Conservation (phyloP, 1,284 basidiomycete species). For the Tylopilus orsonianus region DNA sequence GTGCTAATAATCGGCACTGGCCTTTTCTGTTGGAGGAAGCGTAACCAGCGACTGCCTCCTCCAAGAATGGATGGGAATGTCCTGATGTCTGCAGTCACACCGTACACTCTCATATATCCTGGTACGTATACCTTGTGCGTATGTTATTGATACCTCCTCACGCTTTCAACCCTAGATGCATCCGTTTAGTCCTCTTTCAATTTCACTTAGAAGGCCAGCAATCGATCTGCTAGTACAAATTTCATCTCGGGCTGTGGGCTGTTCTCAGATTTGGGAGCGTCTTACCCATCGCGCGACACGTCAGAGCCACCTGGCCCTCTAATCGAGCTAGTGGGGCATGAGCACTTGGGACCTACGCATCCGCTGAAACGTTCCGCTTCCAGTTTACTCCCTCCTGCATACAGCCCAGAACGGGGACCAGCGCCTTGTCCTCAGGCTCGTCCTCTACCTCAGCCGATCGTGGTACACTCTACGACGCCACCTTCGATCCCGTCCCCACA, state of each 20-base stretch:
- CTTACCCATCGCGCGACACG: background rate
- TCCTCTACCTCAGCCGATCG: too few relatives aligned
- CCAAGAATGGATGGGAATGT: background rate
- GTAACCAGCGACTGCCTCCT: background rate
- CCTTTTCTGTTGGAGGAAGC: constrained; percentile 4
- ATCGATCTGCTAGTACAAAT: background rate
- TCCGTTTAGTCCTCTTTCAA: background rate
- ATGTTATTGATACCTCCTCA: background rate
- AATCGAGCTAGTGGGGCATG: constrained; percentile 2
- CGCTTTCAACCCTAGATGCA: background rate
- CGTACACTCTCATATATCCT: background rate
- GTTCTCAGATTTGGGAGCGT: background rate
- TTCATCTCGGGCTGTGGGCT: background rate
- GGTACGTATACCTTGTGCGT: background rate
- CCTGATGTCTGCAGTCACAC: background rate
- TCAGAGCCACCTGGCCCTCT: background rate
- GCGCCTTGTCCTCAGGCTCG: too few relatives aligned
- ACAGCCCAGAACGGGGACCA: too few relatives aligned
- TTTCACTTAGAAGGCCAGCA: background rate
- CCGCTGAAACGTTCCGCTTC: background rate
- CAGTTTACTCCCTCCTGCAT: constrained; percentile 13
- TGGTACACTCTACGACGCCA: too few relatives aligned
- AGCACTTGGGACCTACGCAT: constrained; percentile 9
- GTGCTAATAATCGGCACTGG: background rate
- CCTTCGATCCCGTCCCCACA: too few relatives aligned